Evolutionary conservation across 2,329 filamentous ascomycete species (phyloP).

Genomic region (Nigrospora osmanthi): DNA sequence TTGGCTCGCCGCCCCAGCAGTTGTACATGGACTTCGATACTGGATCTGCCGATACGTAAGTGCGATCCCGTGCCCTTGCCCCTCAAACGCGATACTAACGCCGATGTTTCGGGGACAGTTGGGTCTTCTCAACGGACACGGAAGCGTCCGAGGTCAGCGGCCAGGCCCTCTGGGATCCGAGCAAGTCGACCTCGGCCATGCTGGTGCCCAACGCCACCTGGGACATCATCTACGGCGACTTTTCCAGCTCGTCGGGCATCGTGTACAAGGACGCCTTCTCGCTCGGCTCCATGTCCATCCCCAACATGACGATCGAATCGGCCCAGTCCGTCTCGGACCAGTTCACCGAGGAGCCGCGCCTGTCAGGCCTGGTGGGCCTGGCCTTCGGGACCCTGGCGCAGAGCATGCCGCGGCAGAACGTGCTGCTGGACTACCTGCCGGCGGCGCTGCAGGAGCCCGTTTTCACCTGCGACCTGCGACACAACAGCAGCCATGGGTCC

Average conservation of each 20-base stretch:
- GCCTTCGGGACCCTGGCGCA: constrained; percentile 37
- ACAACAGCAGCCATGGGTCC: constrained; percentile 33
- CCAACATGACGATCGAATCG: constrained; percentile 40
- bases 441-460: constrained; percentile 30
- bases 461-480: constrained; percentile 42
- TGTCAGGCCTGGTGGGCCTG: constrained; percentile 46
- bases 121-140: constrained; percentile 45
- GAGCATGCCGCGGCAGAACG: constrained; percentile 31
- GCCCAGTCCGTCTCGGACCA: constrained; percentile 33
- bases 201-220: constrained; percentile 36
- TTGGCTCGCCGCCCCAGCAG: constrained; percentile 40
- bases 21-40: constrained; percentile 44
- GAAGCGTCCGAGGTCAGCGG: constrained; percentile 35
- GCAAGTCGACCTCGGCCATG: constrained; percentile 33
- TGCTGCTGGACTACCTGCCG: constrained; percentile 36
- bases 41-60: constrained; percentile 56
- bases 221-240: constrained; percentile 40
- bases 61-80: constrained; percentile 12
- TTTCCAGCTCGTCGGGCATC: constrained; percentile 29
- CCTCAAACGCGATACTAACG: neutral
- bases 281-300: constrained; percentile 35
- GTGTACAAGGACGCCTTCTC: constrained; percentile 42
- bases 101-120: constrained; percentile 29
- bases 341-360: constrained; percentile 30
- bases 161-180: constrained; percentile 32